Evolutionary conservation across 331 rosid species (phyloP).

Genomic region (Quercus lobata): DNA sequence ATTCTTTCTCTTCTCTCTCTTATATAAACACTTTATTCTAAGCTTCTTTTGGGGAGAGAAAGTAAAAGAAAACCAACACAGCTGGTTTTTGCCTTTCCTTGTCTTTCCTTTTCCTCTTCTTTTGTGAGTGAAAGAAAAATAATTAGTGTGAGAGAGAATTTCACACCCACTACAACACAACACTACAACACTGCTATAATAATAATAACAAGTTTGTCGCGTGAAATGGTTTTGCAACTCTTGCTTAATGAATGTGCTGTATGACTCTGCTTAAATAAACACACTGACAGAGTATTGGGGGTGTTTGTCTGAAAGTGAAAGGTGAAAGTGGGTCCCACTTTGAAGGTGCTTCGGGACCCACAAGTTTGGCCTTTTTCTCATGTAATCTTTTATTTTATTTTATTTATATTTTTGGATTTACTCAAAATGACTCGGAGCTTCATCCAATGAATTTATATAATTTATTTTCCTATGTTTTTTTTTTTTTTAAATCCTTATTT

Average conservation of each 20-base stretch:
- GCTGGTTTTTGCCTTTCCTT: slow-evolving; percentile 22
- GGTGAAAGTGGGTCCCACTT: slow-evolving; percentile 17
- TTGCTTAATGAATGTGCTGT: slow-evolving; percentile 38
- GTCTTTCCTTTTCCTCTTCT: not conserved
- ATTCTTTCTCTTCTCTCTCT: not conserved
- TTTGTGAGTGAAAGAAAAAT: slow-evolving; percentile 2
- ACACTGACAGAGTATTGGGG: slow-evolving; percentile 14
- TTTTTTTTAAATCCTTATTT: not conserved
- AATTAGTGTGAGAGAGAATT: not conserved
- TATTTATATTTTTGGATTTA: not conserved
- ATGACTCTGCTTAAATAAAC: slow-evolving; percentile 51
- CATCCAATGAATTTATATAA: not conserved
- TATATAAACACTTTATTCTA: slow-evolving; percentile 37
- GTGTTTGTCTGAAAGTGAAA: slow-evolving; percentile 11
- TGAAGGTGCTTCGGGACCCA: slow-evolving; percentile 26
- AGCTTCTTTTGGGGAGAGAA: slow-evolving; percentile 27
- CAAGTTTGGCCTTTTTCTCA: slow-evolving; percentile 21
- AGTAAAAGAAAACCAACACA: slow-evolving; percentile 28
- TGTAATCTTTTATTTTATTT: not conserved
- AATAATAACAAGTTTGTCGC: not conserved
- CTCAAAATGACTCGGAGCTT: not conserved
- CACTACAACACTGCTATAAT: not conserved
- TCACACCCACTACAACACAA: not conserved
- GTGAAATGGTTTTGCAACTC: not conserved
- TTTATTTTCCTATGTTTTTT: not conserved